phyloP scores from a whole-genome alignment of 495 filamentous ascomycete species.

The Durotheca rogersii region DNA sequence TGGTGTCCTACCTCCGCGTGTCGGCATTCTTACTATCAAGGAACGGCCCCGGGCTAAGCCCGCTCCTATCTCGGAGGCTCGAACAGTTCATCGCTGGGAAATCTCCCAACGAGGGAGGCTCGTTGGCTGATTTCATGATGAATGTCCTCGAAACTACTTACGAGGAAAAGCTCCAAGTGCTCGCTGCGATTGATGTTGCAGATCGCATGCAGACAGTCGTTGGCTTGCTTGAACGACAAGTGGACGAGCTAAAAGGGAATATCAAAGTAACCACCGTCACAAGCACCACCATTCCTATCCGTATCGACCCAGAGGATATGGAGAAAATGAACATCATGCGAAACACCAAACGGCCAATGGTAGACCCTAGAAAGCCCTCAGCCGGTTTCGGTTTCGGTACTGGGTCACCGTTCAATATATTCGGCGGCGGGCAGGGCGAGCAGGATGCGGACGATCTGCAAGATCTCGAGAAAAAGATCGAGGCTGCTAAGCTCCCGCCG shows the following conservation, averaged over 20 bases:
- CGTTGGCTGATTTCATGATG: constrained; percentile 94
- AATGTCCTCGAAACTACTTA: constrained; percentile 81
- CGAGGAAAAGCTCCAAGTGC: constrained; percentile 83
- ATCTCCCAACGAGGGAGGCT: constrained; percentile 73
- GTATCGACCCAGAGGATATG: constrained; percentile 46
- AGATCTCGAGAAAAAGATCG: constrained; percentile 82
- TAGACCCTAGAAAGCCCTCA: constrained; percentile 44
- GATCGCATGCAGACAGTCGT: constrained; percentile 76
- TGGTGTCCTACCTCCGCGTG: constrained; percentile 74
- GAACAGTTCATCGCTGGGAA: constrained; percentile 82
- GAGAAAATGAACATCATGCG: constrained; percentile 47
- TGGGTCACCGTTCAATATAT: constrained; percentile 40
- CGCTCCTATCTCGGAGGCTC: constrained; percentile 78
- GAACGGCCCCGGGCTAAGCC: constrained; percentile 65
- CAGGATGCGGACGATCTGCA: constrained; percentile 60
- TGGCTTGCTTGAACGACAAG: constrained; percentile 75
- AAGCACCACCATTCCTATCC: constrained; percentile 56
- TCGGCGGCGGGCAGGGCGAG: constrained; percentile 27
- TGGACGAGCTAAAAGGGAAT: constrained; percentile 76
- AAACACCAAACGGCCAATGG: constrained; percentile 54
- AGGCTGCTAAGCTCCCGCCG: constrained; percentile 69
- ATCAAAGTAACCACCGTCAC: constrained; percentile 74
- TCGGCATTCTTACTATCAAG: constrained; percentile 70
- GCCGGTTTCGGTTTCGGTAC: constrained; percentile 54
- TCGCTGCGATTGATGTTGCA: constrained; percentile 73